Evolutionary conservation across 805 yeast genomes (phyloP).

Genomic region (Pichia eremophila): DNA sequence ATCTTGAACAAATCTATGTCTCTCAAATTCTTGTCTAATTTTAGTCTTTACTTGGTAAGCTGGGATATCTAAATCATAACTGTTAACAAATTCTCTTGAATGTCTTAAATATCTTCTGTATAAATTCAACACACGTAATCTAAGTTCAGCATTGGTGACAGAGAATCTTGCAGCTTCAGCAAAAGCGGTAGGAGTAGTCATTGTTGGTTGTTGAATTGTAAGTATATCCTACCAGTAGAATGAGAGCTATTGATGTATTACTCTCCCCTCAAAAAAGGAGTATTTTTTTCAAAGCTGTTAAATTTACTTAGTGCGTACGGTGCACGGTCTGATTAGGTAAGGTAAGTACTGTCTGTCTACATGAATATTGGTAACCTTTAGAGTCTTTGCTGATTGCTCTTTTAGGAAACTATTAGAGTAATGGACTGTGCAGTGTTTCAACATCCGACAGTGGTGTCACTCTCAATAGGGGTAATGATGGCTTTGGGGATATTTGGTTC

Average conservation of each 20-base stretch:
- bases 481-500: constrained; percentile 62
- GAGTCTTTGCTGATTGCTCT: too few species aligned
- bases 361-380: too few species aligned
- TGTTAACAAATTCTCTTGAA: constrained; percentile 40
- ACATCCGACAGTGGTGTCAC: constrained; percentile 41
- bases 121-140: constrained; percentile 53
- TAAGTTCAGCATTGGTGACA: constrained; percentile 50
- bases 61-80: constrained; percentile 69
- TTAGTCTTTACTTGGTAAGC: constrained; percentile 71
- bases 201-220: too few species aligned
- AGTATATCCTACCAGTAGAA: too few species aligned
- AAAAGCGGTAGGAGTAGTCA: constrained; percentile 71
- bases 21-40: constrained; percentile 83
- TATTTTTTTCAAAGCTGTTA: too few species aligned
- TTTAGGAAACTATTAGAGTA: too few species aligned
- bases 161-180: constrained; percentile 73
- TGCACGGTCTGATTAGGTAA: too few species aligned
- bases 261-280: neutral
- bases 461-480: constrained; percentile 41
- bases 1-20: constrained; percentile 65
- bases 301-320: too few species aligned
- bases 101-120: constrained; percentile 67
- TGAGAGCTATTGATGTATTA: too few species aligned
- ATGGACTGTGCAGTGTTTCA: constrained; percentile 33
- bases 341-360: too few species aligned